Evolutionary conservation across 1,284 basidiomycete genomes (phyloP).

Genomic region (Microbotryum saponariae): DNA sequence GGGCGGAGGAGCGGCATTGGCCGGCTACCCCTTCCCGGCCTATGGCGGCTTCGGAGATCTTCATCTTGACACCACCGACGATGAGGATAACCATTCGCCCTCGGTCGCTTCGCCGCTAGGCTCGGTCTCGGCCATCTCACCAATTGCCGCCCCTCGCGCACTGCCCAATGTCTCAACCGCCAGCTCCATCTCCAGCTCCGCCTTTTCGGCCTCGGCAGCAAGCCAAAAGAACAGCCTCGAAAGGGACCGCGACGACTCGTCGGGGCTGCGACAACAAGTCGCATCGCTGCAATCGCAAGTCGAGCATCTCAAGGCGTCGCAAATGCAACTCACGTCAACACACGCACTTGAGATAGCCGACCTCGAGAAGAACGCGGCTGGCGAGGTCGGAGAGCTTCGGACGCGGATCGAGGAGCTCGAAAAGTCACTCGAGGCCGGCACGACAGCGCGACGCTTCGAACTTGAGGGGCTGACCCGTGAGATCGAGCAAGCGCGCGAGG

Average conservation of each 20-base stretch:
- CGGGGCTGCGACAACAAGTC: constrained; percentile 10
- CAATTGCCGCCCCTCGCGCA: not conserved
- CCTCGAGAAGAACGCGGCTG: constrained; percentile 25
- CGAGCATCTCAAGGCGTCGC: constrained; percentile 18
- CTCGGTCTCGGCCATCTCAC: not conserved
- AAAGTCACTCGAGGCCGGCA: constrained; percentile 23
- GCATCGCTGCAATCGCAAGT: constrained; percentile 22
- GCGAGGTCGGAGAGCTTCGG: constrained; percentile 23
- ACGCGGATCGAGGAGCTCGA: constrained; percentile 25
- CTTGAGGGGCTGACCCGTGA: constrained; percentile 31
- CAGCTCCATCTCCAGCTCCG: no score
- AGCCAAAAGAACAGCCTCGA: no score
- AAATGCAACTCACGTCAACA: constrained; percentile 16
- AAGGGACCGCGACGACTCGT: not conserved
- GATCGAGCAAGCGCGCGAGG: constrained; percentile 28
- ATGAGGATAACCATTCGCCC: constrained; percentile 5
- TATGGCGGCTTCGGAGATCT: constrained; percentile 29
- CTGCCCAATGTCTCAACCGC: not conserved
- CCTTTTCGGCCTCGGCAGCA: no score
- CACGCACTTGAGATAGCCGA: constrained; percentile 26
- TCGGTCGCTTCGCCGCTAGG: not conserved
- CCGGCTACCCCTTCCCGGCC: constrained; percentile 17
- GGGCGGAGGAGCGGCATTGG: not conserved
- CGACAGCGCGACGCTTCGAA: constrained; percentile 22
- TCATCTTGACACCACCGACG: constrained; percentile 14